Evolutionary conservation across 306 rosid species (phyloP), one percentile per base, ranked within the genome.

Genomic region (Ceratonia siliqua): DNA sequence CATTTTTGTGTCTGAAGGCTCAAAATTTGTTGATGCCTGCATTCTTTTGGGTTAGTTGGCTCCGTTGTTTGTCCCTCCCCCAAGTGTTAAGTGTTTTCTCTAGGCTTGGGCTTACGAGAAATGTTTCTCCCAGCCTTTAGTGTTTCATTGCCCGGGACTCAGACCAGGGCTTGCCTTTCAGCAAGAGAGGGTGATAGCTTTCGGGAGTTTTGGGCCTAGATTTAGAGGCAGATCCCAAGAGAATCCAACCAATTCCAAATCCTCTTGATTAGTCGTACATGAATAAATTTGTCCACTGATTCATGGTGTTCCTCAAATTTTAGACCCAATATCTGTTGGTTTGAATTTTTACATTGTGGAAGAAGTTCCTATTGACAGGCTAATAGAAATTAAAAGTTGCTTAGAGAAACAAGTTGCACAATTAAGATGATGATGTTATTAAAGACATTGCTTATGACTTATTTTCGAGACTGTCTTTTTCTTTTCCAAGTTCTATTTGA

Each of bases 301-400:
- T 71, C 38, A 42, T 28, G 71, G 41, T 67, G 27, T 57, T 58
- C 39, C 25, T 61, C 54, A 73, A 64, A 12, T 27, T 62, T 67
- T 24, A 32, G 15, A 21, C 61, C 39, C 72, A 63, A 66, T 55
- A 66, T 71, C 38, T 28, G 30, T 20, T 28, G 17, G n/a, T 30
- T 48, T 27, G 43, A 49, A 35, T 46, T 9, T 68, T 68, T 24
- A 45, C 54, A 13, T 30, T 48, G 45, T 18, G 30, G 45, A 49
- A 28, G 20, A 49, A 48, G 43, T 28, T 68, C 11, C 63, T 6
- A 18, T 14, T 30, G 55, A 48, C 30, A 10, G 11, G 30, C 42
- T 32, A 15, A 66, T n/a, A 18, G 27, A 45, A 8, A 66, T 25
- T 20, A 45, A 45, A 66, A n/a, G 41, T 42, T 41, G 25, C 41